Conservation (phyloP, 139 green algal species). For the Coelastrella sp. region DNA sequence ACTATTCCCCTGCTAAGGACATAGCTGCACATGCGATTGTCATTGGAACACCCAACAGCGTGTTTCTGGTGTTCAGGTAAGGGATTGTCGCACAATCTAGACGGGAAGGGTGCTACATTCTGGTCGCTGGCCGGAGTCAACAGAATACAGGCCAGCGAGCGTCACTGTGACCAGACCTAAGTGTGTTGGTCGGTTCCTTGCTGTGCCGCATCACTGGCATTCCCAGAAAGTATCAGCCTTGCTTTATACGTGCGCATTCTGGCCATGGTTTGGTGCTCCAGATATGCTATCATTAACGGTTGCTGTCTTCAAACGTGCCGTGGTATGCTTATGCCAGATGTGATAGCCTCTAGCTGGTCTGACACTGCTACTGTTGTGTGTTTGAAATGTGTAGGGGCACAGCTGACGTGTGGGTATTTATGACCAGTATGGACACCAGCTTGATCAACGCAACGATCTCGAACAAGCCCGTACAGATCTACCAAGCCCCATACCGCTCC, state of each 20-base stretch:
- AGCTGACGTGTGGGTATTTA: background rate
- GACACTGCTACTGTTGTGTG: background rate
- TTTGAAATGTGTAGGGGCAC: background rate
- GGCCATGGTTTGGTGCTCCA: too few relatives aligned
- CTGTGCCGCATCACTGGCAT: too few relatives aligned
- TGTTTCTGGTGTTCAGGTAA: constrained; percentile 34
- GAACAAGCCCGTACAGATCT: constrained; percentile 7
- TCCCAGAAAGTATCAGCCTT: too few relatives aligned
- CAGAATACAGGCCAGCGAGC: too few relatives aligned
- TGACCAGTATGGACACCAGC: background rate
- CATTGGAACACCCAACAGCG: constrained; percentile 3
- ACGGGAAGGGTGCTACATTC: background rate
- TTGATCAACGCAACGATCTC: background rate
- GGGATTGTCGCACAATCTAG: background rate
- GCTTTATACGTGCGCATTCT: too few relatives aligned
- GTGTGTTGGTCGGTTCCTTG: too few relatives aligned
- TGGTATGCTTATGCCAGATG: background rate
- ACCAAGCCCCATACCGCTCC: constrained; percentile 22
- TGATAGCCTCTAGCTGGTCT: background rate
- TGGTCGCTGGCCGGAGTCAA: background rate
- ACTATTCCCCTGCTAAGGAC: background rate
- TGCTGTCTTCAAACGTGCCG: background rate
- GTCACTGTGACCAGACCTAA: too few relatives aligned
- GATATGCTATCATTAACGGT: too few relatives aligned
- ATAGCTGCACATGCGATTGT: constrained; percentile 5